Conservation (phyloP, 1,284 basidiomycete genomes). For the Pseudozyma sp. region DNA sequence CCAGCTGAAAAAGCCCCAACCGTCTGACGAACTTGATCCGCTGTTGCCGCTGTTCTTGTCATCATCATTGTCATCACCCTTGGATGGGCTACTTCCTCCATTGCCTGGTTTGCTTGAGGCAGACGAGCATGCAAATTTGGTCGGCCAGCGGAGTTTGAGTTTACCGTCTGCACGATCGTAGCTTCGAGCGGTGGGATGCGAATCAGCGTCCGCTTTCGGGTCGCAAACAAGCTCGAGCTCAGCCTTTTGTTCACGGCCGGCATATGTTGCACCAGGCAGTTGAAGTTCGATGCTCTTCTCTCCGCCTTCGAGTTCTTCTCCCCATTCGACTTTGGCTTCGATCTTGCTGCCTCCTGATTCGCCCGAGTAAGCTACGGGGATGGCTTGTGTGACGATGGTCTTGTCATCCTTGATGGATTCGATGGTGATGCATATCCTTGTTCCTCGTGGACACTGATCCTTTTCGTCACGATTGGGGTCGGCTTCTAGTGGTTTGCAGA, state of each 20-base stretch:
- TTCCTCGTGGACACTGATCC: slow-evolving; percentile 52
- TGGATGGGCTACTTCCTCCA: slow-evolving; percentile 23
- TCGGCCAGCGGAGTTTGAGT: slow-evolving; percentile 49
- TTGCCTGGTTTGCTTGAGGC: slow-evolving; percentile 23
- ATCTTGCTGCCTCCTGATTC: slow-evolving; percentile 39
- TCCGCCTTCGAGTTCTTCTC: slow-evolving; percentile 45
- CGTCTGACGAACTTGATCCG: slow-evolving; percentile 12
- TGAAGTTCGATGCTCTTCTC: slow-evolving; percentile 49
- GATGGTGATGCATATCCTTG: slow-evolving; percentile 54
- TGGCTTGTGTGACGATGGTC: slow-evolving; percentile 47
- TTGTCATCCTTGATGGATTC: slow-evolving; percentile 49
- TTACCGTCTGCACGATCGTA: slow-evolving; percentile 47
- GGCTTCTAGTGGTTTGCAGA: slow-evolving; percentile 44
- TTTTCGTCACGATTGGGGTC: slow-evolving; percentile 31
- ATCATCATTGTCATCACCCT: slow-evolving; percentile 18
- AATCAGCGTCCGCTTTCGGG: slow-evolving; percentile 34
- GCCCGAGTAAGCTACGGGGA: slow-evolving; percentile 52
- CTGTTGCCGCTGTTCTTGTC: slow-evolving; percentile 9
- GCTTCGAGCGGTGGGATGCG: slow-evolving; percentile 35
- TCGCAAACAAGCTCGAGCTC: slow-evolving; percentile 55
- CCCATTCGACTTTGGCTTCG: slow-evolving; percentile 45
- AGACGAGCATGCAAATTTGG: slow-evolving; percentile 50
- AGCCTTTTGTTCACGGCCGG: slow-evolving; percentile 36
- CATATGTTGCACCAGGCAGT: slow-evolving; percentile 38
- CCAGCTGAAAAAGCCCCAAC: slow-evolving; percentile 56